Evolutionary conservation across 768 basidiomycete genomes (phyloP).

Genomic region (Boletus rubroflammeus): DNA sequence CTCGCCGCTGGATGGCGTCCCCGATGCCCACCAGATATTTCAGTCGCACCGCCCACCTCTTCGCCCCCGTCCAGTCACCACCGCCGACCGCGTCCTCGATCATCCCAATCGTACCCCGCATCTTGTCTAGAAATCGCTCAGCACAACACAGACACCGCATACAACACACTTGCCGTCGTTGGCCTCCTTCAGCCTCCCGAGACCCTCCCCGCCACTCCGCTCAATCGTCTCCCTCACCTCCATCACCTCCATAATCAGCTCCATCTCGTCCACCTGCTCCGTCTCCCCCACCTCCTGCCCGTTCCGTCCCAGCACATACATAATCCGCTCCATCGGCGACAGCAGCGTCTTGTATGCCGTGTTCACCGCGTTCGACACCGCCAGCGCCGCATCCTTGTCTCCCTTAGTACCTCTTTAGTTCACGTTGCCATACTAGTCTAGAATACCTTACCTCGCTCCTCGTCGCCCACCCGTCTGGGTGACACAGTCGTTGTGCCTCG

Average conservation of each 20-base stretch:
- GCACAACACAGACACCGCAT: neutral
- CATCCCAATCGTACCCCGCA: slow-evolving; percentile 40
- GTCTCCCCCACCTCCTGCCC: slow-evolving; percentile 57
- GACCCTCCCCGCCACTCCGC: slow-evolving; percentile 43
- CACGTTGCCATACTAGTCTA: slow-evolving; percentile 1
- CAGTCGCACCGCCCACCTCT: slow-evolving; percentile 59
- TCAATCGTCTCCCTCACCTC: slow-evolving; percentile 76
- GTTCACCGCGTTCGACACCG: slow-evolving; percentile 72
- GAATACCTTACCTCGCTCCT: slow-evolving; percentile 50
- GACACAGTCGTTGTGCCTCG: slow-evolving; percentile 68
- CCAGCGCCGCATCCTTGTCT: slow-evolving; percentile 21
- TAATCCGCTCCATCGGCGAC: slow-evolving; percentile 70
- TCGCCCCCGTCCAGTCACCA: slow-evolving; percentile 55
- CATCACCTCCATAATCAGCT: slow-evolving; percentile 74
- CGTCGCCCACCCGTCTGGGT: slow-evolving; percentile 84
- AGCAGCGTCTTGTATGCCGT: slow-evolving; percentile 74
- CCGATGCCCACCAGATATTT: slow-evolving; percentile 69
- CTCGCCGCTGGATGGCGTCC: slow-evolving; percentile 23
- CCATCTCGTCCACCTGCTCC: slow-evolving; percentile 69
- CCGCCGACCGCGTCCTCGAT: slow-evolving; percentile 49
- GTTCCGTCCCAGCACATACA: slow-evolving; percentile 73
- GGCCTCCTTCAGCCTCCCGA: slow-evolving; percentile 47
- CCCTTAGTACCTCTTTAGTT: slow-evolving; percentile 17
- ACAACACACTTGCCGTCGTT: slow-evolving; percentile 50
- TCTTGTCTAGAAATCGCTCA: slow-evolving; percentile 43